Conservation (phyloP, 208 protist species). For the Trypanosoma boissoni region DNA sequence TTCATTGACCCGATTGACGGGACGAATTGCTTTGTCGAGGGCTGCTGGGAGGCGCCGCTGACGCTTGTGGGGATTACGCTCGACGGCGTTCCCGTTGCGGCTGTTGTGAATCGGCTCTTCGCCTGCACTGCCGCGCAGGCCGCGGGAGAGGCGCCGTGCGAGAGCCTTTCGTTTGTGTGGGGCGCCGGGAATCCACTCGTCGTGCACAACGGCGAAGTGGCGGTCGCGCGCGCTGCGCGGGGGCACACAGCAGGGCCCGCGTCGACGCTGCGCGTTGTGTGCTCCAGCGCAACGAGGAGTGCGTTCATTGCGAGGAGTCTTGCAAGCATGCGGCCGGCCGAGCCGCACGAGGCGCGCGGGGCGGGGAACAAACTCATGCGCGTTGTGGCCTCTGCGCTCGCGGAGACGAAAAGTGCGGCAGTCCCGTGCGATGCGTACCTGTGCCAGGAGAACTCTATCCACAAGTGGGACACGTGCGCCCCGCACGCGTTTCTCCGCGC, state of each 20-base stretch:
- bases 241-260: neutral
- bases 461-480: constrained; percentile 79
- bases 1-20: constrained; percentile 88
- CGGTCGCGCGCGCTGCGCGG: neutral
- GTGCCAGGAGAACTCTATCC: constrained; percentile 44
- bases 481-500: constrained; percentile 69
- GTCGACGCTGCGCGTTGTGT: constrained; percentile 23
- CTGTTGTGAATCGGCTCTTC: constrained; percentile 68
- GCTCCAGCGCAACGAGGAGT: constrained; percentile 41
- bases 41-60: constrained; percentile 59
- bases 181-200: constrained; percentile 32
- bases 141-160: neutral
- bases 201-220: constrained; percentile 41
- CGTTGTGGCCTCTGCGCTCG: constrained; percentile 31
- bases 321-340: constrained; percentile 27
- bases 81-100: constrained; percentile 55
- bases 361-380: constrained; percentile 62
- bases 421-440: constrained; percentile 55
- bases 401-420: neutral
- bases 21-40: constrained; percentile 74
- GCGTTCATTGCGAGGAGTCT: constrained; percentile 28
- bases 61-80: constrained; percentile 77
- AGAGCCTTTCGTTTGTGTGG: constrained; percentile 42
- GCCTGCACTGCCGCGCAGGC: constrained; percentile 21
- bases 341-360: constrained; percentile 24